phyloP scores from a whole-genome alignment of 2,329 filamentous ascomycete species.

The Thelonectria rubi region DNA sequence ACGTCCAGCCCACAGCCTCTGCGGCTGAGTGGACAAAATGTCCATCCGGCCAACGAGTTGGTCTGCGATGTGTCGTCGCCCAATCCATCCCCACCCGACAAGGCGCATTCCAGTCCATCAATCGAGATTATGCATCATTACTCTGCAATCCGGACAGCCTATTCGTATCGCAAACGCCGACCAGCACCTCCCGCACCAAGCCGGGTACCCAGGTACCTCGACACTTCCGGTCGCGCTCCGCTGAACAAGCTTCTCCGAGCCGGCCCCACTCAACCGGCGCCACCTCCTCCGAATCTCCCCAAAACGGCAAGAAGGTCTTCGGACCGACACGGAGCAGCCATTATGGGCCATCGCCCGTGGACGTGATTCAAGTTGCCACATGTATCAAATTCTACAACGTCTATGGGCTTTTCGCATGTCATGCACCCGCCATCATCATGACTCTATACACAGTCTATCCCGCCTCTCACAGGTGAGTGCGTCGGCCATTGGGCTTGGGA shows the following conservation, averaged over 20 bases:
- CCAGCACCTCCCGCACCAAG: no score
- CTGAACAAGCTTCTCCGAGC: slow-evolving; percentile 23
- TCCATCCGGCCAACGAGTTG: not conserved
- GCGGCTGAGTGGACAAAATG: not conserved
- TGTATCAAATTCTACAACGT: not conserved
- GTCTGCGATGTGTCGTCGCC: not conserved
- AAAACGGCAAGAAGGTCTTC: slow-evolving; percentile 7
- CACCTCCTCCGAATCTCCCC: slow-evolving; percentile 16
- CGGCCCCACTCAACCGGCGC: slow-evolving; percentile 26
- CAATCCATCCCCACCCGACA: not conserved
- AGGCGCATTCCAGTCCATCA: not conserved
- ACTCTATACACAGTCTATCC: not conserved
- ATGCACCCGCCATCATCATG: not conserved
- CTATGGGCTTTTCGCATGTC: not conserved
- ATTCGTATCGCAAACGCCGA: no score
- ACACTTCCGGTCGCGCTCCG: slow-evolving; percentile 3
- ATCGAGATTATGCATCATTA: not conserved
- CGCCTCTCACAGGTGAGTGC: not conserved
- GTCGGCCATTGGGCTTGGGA: slow-evolving; percentile 19
- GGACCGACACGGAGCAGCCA: slow-evolving; percentile 1
- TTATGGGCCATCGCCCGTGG: not conserved
- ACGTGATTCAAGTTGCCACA: not conserved
- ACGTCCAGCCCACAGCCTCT: not conserved
- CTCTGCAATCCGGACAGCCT: no score
- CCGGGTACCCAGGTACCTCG: not conserved